Conservation (phyloP, 441 rosid species). For the Bocquillonia castaneifolia region DNA sequence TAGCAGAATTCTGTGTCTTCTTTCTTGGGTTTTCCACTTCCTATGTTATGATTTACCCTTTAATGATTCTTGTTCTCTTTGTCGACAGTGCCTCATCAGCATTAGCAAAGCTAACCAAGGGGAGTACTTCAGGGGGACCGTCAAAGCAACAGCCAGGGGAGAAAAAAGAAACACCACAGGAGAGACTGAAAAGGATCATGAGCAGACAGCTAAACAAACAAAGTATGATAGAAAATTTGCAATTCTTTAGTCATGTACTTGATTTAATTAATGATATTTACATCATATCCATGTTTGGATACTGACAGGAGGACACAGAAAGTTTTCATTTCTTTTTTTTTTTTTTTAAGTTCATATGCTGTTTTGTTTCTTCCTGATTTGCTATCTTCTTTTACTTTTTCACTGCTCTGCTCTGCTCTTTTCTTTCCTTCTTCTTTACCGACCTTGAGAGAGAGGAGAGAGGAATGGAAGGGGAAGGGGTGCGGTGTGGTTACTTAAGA, state of each 20-base stretch:
- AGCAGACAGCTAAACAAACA: conserved; percentile 83
- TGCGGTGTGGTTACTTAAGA: too few relatives aligned
- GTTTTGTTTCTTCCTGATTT: neutral
- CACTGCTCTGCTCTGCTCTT: too few relatives aligned
- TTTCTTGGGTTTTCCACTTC: neutral
- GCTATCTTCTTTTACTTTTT: neutral
- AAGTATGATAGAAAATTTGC: conserved; percentile 43
- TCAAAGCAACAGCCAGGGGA: conserved; percentile 55
- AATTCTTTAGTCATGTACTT: neutral
- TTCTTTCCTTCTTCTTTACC: too few relatives aligned
- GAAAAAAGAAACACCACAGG: conserved; percentile 97
- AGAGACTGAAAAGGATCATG: conserved; percentile 95
- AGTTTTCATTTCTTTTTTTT: neutral
- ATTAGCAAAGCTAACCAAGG: conserved; percentile 72
- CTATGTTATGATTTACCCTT: neutral
- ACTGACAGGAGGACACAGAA: neutral
- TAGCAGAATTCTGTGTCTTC: neutral
- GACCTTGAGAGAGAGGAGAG: neutral
- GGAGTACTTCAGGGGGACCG: conserved; percentile 44
- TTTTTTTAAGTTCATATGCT: neutral
- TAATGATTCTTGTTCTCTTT: conserved; percentile 11
- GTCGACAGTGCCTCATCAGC: conserved; percentile 58
- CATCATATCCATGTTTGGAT: neutral
- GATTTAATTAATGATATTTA: neutral
- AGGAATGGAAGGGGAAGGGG: neutral